Evolutionary conservation across 2,329 filamentous ascomycete species (phyloP), one percentile per base, ranked within the genome.

Genomic region (Calonectria hawksworthii): DNA sequence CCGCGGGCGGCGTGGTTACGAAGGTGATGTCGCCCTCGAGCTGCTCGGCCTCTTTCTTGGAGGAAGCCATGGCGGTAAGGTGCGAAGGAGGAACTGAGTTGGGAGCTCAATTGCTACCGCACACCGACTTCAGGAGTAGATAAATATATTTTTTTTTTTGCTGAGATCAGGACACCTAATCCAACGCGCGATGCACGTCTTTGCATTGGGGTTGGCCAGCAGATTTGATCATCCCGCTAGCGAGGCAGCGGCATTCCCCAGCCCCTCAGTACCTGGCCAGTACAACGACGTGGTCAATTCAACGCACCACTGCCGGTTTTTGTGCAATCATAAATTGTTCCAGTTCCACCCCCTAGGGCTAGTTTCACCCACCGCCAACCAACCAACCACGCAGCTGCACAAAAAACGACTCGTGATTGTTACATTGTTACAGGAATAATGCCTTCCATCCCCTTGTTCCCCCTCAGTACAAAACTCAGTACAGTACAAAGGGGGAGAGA

Each of bases 21-120:
- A 63, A 63, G 13, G 23, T 63, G 56, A 63, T 63, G 38, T 63
- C 56, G 34, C 56, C 56, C 36, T 63, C 56, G 8, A 63, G 56
- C 36, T 63, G 23, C 34, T 63, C 56, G n/a, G 32, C 56, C 11
- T 28, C 14, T 28, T 63, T 63, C 36, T 41, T 63, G 14, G 23
- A 6, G 32, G 54, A 23, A 41, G 56, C 56, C 56, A 63, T 63
- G 56, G 36, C 23, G 56, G 14, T 4, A 23, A 61, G 11, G 14
- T 32, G 16, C 8, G 13, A 6, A 9, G 41, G 28, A 26, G 11
- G 13, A 26, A 21, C 10, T 26, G 32, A 23, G 13, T 18, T 54
- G 51, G 16, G 11, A 11, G 10, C 10, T 14, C 36, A 63, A 30
- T 21, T 21, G n/a, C 2, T 38, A n/a, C 21, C 2, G 13, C 13